Evolutionary conservation across 2,329 filamentous ascomycete genomes (phyloP).

Genomic region (Penicillium italicum): DNA sequence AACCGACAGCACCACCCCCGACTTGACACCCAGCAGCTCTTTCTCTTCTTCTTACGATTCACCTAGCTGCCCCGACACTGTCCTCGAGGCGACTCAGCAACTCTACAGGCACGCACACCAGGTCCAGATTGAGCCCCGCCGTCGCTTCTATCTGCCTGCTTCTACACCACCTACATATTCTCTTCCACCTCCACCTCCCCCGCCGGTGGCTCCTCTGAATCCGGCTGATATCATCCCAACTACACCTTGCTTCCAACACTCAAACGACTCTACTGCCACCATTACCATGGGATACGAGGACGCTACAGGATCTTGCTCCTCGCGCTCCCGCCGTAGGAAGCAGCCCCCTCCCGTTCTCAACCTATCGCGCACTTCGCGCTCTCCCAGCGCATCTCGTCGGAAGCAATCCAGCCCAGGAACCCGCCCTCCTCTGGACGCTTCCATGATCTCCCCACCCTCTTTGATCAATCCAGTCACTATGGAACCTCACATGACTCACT

Average conservation of each 20-base stretch:
- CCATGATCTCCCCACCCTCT: conserved; percentile 39
- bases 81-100: conserved; percentile 29
- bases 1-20: conserved; percentile 32
- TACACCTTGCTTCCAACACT: conserved; percentile 13
- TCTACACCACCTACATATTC: conserved; percentile 23
- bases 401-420: conserved; percentile 25
- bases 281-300: conserved; percentile 31
- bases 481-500: conserved; percentile 39
- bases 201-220: conserved; percentile 23
- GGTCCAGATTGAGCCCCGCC: conserved; percentile 12
- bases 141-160: conserved; percentile 27
- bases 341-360: conserved; percentile 32
- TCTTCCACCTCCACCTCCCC: conserved; percentile 22
- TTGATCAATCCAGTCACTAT: conserved; percentile 39
- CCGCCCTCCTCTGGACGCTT: conserved; percentile 34
- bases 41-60: conserved; percentile 39
- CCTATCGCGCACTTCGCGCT: conserved; percentile 22
- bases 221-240: conserved; percentile 24
- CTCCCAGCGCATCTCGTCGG: conserved; percentile 18
- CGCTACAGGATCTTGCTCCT: conserved; percentile 24
- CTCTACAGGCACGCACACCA: conserved; percentile 26
- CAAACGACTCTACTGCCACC: conserved; percentile 29
- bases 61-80: conserved; percentile 28
- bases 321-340: conserved; percentile 31
- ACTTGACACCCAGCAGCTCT: conserved; percentile 40